Base-by-base conservation (phyloP, 2,329 filamentous ascomycete genomes). In the Colletotrichum sp. region DNA sequence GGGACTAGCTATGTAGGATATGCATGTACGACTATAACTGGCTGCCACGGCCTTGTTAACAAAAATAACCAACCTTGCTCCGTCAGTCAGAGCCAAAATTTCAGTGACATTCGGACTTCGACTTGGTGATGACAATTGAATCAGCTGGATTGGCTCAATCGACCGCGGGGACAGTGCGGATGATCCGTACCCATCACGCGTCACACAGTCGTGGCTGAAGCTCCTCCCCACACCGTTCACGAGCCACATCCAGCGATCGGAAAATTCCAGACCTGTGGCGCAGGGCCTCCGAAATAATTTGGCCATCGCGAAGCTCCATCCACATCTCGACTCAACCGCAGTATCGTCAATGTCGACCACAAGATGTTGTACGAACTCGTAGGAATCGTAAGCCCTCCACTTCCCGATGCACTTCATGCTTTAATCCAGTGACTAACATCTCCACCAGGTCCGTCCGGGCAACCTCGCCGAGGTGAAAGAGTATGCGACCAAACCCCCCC, bases 331-430 rank as follows among this genome's bases (percentile, higher is more conserved):
- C 34, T 21, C 74, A 74, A 70, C 24, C 39, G 21, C 26, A 61
- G 63, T 48, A 59, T 68, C 77, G 72, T 77, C 78, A 76, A 85
- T 83, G 82, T 80, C 80, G 80, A 80, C 81, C 78, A 80, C 83
- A 90, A 85, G 79, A 98, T 99, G 97, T 89, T 99, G 87, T 99
- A 99, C 90, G 97, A 99, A 89, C 89, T 99, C 83, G 97, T 99
- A 86, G 97, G 95, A 85, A 94, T 98, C 87, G 97, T 98, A 88
- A 82, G 94, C 88, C 13, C n/a, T 6, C n/a, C 9, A 7, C 57
- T 39, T 66, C 9, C 16, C 18, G n/a, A 60, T 7, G 3, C n/a
- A 12, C 26, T 28, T 6, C n/a, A 24, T 12, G 3, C 28, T 39
- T 6, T 14, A 10, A 4, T 18, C 21, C 14, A 43, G 52, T 21